Conservation (phyloP, 257 asterid genomes). For the Solanum stenotomum region DNA sequence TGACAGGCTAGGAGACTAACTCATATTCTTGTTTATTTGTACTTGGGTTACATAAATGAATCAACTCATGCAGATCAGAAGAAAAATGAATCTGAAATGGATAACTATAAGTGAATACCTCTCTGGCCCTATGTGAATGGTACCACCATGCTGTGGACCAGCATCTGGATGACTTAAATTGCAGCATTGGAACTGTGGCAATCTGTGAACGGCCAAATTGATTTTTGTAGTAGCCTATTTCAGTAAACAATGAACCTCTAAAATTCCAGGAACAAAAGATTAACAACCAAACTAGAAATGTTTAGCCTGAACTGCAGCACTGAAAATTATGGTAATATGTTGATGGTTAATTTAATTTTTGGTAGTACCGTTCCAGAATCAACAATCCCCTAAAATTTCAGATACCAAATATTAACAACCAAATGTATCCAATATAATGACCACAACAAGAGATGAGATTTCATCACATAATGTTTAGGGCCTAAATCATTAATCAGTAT, state of each 20-base stretch:
- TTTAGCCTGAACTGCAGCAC: neutral
- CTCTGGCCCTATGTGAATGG: conserved; percentile 89
- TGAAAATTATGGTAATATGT: neutral
- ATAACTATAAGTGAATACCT: conserved; percentile 32
- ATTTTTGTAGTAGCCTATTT: conserved; percentile 91
- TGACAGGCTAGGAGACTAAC: neutral
- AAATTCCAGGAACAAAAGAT: conserved; percentile 2
- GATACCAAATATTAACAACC: neutral
- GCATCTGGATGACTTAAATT: conserved; percentile 43
- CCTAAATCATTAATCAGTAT: neutral
- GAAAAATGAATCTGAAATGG: conserved; percentile 1
- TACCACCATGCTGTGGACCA: conserved; percentile 94
- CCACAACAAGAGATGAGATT: neutral
- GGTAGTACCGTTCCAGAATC: neutral
- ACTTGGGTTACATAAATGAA: neutral
- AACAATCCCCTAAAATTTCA: too few relatives aligned
- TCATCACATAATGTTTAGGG: neutral
- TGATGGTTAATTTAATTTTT: neutral
- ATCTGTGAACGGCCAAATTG: conserved; percentile 70
- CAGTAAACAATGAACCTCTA: conserved; percentile 12
- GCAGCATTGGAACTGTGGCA: conserved; percentile 82
- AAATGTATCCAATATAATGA: neutral
- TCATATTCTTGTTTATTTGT: neutral
- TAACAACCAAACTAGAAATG: neutral
- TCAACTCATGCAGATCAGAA: neutral